Evolutionary conservation across 2,329 filamentous ascomycete genomes (phyloP).

Genomic region (Arthrobotrys entomopaga): DNA sequence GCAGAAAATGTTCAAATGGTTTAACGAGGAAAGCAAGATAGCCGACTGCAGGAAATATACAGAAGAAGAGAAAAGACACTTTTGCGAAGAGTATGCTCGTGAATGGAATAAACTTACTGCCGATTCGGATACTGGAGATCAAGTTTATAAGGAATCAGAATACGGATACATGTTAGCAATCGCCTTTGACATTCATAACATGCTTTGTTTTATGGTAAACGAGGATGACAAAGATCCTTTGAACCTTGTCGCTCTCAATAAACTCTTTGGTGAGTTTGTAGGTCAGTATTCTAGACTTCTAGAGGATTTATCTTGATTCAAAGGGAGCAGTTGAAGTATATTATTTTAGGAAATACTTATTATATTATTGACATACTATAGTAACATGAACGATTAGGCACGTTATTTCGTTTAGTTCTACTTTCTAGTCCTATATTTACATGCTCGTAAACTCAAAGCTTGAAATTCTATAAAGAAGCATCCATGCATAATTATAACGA

Average conservation of each 20-base stretch:
- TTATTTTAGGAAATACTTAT: conserved; percentile 5
- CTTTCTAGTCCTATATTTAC: no score
- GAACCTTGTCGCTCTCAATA: conserved; percentile 54
- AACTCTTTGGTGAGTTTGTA: conserved; percentile 57
- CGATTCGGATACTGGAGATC: conserved; percentile 57
- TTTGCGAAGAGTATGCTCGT: conserved; percentile 57
- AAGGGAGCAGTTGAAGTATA: no score
- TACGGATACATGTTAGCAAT: conserved; percentile 57
- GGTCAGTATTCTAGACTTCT: conserved; percentile 55
- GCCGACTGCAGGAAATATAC: conserved; percentile 55
- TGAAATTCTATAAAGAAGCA: no score
- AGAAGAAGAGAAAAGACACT: conserved; percentile 57
- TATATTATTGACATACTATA: no score
- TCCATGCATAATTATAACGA: no score
- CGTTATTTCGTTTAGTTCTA: no score
- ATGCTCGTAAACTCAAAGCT: no score
- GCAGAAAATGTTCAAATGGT: conserved; percentile 59
- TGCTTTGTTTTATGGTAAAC: conserved; percentile 57
- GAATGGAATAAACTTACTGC: conserved; percentile 57
- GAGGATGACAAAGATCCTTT: conserved; percentile 56
- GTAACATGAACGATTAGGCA: no score
- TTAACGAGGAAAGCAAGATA: conserved; percentile 56
- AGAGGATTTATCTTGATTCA: no score
- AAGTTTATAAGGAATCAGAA: conserved; percentile 57
- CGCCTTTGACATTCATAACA: conserved; percentile 57